Evolutionary conservation across 2,329 filamentous ascomycete genomes (phyloP).

Genomic region (Xylaria digitata): DNA sequence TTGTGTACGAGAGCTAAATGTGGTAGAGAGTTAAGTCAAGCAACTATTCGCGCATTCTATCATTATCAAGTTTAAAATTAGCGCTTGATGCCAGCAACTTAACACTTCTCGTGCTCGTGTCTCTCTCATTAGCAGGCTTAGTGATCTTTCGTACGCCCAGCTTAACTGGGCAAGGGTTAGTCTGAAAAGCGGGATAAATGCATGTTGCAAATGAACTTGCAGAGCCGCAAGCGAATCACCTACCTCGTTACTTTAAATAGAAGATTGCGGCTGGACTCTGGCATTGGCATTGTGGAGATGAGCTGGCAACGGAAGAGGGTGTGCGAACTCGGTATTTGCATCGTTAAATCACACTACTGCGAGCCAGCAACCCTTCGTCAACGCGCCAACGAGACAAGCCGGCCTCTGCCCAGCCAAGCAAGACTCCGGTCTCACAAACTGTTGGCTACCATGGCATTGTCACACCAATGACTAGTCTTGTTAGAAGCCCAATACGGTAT

Average conservation of each 20-base stretch:
- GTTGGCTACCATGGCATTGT: slow-evolving; percentile 3
- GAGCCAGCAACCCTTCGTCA: neutral
- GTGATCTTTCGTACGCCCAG: slow-evolving; percentile 2
- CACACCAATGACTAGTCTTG: slow-evolving; percentile 2
- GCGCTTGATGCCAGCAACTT: neutral
- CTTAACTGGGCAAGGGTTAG: slow-evolving; percentile 5
- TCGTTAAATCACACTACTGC: neutral
- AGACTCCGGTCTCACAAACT: slow-evolving; percentile 2
- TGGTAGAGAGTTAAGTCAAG: neutral
- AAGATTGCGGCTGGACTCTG: slow-evolving; percentile 11
- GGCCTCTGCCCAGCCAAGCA: too few species aligned
- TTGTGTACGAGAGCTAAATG: neutral
- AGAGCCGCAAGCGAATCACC: slow-evolving; percentile 31
- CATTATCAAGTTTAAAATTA: neutral
- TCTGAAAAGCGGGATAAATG: slow-evolving; percentile 14
- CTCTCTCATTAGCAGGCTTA: neutral
- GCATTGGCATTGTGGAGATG: slow-evolving; percentile 6
- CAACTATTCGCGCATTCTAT: neutral
- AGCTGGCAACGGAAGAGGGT: neutral
- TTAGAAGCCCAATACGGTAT: neutral
- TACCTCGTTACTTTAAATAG: slow-evolving; percentile 31
- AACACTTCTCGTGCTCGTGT: too few species aligned
- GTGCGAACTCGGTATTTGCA: neutral
- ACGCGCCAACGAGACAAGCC: too few species aligned
- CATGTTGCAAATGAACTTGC: slow-evolving; percentile 19